Evolutionary conservation across 495 filamentous ascomycete genomes (phyloP).

Genomic region (Tuber umbilicatum): DNA sequence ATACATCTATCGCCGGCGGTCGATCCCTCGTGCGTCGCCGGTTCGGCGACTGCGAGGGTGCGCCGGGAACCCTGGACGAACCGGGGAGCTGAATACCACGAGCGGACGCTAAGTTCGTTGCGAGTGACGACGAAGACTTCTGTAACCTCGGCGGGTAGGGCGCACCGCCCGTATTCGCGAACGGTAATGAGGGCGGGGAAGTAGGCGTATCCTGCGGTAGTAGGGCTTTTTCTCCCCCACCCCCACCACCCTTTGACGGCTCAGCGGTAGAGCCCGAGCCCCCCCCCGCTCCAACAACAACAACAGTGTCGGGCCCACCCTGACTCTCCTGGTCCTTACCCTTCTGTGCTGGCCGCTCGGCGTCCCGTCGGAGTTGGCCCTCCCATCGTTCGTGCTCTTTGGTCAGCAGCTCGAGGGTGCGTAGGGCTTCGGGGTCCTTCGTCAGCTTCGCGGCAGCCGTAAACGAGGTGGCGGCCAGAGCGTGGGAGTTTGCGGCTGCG

Average conservation of each 20-base stretch:
- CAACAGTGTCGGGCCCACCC: conserved; percentile 24
- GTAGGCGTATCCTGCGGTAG: conserved; percentile 33
- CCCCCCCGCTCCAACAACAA: conserved; percentile 19
- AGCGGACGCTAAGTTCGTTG: conserved; percentile 82
- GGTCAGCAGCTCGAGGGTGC: conserved; percentile 77
- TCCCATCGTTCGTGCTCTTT: conserved; percentile 50
- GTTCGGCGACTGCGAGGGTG: conserved; percentile 49
- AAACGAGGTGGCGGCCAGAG: conserved; percentile 83
- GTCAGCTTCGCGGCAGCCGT: conserved; percentile 70
- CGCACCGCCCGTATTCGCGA: conserved; percentile 50
- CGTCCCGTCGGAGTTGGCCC: conserved; percentile 24
- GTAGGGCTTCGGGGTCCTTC: conserved; percentile 71
- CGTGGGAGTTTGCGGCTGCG: conserved; percentile 72
- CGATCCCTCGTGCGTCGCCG: conserved; percentile 32
- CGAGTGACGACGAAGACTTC: conserved; percentile 68
- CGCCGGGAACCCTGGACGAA: conserved; percentile 58
- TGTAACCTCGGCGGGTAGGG: conserved; percentile 53
- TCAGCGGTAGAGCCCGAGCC: conserved; percentile 6
- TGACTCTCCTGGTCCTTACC: conserved; percentile 20
- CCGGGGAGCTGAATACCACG: conserved; percentile 69
- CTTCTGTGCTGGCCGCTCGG: conserved; percentile 27
- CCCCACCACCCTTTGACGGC: conserved; percentile 9
- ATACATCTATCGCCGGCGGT: conserved; percentile 17
- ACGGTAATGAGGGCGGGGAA: conserved; percentile 36
- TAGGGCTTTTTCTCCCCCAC: conserved; percentile 11